Evolutionary conservation across 495 filamentous ascomycete genomes (phyloP).

Genomic region (Aspergillus haitiensis): DNA sequence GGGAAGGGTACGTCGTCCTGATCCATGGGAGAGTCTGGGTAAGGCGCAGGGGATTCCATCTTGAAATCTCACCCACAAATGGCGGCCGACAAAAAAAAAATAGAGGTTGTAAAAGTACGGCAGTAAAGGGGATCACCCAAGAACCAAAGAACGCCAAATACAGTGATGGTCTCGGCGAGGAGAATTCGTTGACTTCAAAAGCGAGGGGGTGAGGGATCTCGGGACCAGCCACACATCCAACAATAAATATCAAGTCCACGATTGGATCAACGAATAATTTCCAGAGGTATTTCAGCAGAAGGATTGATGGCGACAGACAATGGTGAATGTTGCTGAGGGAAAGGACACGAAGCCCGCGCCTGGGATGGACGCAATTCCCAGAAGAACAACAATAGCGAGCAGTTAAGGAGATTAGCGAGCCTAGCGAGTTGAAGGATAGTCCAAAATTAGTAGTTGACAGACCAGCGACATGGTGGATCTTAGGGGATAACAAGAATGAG

Average conservation of each 20-base stretch:
- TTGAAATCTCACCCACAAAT: constrained; percentile 16
- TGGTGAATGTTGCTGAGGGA: constrained; percentile 9
- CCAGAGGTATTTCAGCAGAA: constrained; percentile 5
- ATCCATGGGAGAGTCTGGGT: constrained; percentile 80
- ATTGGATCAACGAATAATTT: constrained; percentile 9
- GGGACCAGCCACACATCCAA: constrained; percentile 21
- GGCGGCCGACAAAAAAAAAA: constrained; percentile 4
- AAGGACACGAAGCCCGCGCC: constrained; percentile 22
- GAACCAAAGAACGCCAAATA: constrained; percentile 1
- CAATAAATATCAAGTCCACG: constrained; percentile 11
- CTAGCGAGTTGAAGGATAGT: constrained; percentile 17
- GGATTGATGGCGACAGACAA: constrained; percentile 10
- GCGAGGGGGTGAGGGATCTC: constrained; percentile 9
- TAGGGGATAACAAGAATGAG: not conserved
- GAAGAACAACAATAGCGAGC: constrained; percentile 6
- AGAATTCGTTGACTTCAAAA: constrained; percentile 16
- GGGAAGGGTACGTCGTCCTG: constrained; percentile 84
- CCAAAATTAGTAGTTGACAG: constrained; percentile 16
- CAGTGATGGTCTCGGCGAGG: constrained; percentile 19
- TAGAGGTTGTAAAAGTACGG: not conserved
- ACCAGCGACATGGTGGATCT: constrained; percentile 13
- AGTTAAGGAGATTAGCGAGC: constrained; percentile 10
- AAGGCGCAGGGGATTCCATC: constrained; percentile 52
- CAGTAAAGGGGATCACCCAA: not conserved
- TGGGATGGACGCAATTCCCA: constrained; percentile 16